Evolutionary conservation across 441 rosid genomes (phyloP).

Genomic region (Croton setiger): DNA sequence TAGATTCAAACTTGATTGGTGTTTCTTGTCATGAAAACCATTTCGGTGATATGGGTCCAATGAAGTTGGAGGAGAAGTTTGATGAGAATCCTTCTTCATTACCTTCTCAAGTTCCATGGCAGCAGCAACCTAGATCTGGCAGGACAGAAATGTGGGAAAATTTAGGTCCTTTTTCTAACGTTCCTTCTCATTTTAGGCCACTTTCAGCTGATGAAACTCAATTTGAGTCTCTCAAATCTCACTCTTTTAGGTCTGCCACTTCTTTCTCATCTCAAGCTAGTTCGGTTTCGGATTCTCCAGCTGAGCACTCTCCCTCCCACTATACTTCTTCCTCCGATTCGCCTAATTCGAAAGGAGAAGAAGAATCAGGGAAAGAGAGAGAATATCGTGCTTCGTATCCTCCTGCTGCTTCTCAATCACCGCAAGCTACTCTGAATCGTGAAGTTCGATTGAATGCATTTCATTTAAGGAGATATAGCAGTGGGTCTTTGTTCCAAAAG

Average conservation of each 20-base stretch:
- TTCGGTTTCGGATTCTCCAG: conserved; percentile 39
- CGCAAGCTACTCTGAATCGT: conserved; percentile 17
- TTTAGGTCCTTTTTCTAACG: conserved; percentile 11
- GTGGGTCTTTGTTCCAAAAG: conserved; percentile 43
- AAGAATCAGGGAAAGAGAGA: conserved; percentile 37
- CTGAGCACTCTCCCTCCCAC: conserved; percentile 40
- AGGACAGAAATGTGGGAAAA: conserved; percentile 36
- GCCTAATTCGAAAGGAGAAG: conserved; percentile 38
- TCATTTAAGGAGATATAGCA: conserved; percentile 48
- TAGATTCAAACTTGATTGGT: conserved; percentile 32
- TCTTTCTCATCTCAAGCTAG: conserved; percentile 43
- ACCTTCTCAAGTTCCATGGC: conserved; percentile 40
- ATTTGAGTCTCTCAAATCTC: conserved; percentile 35
- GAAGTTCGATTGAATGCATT: conserved; percentile 32
- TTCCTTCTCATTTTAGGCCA: conserved; percentile 45
- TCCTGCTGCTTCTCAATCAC: conserved; percentile 35
- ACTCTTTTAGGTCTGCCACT: conserved; percentile 40
- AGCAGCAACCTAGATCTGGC: conserved; percentile 39
- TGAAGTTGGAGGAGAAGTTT: conserved; percentile 35
- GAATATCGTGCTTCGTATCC: conserved; percentile 36
- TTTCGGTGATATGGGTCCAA: conserved; percentile 31
- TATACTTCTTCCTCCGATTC: conserved; percentile 37
- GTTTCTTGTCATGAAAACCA: conserved; percentile 20
- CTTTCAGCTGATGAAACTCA: conserved; percentile 57
- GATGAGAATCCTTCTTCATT: conserved; percentile 28